These are phyloP conservation scores for Curvularia eragrostidis DNA, from an alignment of 2,329 filamentous ascomycete genomes.

Conservation along the genomic window DNA sequence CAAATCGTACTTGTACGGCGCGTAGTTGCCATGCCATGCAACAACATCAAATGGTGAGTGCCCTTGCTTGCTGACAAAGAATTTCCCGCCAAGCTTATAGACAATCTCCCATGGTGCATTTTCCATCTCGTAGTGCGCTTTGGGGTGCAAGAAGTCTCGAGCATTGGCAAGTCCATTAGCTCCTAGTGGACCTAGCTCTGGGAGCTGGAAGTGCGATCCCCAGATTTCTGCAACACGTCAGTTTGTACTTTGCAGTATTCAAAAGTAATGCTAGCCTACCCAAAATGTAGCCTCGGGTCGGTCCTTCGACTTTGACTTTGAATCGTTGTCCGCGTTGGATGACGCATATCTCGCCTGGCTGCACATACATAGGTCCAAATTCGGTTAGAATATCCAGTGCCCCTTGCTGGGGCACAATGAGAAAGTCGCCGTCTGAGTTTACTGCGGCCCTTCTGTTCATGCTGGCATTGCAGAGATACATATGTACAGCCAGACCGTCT, in stretches of 20 bases:
- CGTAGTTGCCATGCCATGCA: slow-evolving; percentile 79
- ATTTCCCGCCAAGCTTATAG: slow-evolving; percentile 66
- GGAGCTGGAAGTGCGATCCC: slow-evolving; percentile 49
- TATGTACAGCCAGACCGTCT: slow-evolving; percentile 46
- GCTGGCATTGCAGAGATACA: slow-evolving; percentile 45
- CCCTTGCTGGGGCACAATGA: slow-evolving; percentile 78
- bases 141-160: slow-evolving; percentile 74
- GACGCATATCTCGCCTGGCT: slow-evolving; percentile 78
- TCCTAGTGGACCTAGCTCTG: slow-evolving; percentile 49
- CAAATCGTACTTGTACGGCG: slow-evolving; percentile 80
- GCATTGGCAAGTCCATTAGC: slow-evolving; percentile 52
- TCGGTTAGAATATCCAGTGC: slow-evolving; percentile 79
- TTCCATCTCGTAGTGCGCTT: slow-evolving; percentile 67
- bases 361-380: slow-evolving; percentile 74
- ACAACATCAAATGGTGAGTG: slow-evolving; percentile 82
- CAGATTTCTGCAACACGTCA: slow-evolving; percentile 42
- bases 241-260: not conserved
- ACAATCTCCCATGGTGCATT: slow-evolving; percentile 52
- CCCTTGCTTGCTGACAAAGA: slow-evolving; percentile 69
- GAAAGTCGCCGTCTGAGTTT: slow-evolving; percentile 73
- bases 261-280: slow-evolving; percentile 40
- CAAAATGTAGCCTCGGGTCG: slow-evolving; percentile 74
- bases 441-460: slow-evolving; percentile 57
- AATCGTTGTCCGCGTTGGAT: slow-evolving; percentile 78
- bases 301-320: slow-evolving; percentile 70